A percentile compares a stretch with the other conserved stretches of the same genome.
Evolutionary conservation across 768 basidiomycete species (phyloP).

Genomic region (Amanita fuliginea): DNA sequence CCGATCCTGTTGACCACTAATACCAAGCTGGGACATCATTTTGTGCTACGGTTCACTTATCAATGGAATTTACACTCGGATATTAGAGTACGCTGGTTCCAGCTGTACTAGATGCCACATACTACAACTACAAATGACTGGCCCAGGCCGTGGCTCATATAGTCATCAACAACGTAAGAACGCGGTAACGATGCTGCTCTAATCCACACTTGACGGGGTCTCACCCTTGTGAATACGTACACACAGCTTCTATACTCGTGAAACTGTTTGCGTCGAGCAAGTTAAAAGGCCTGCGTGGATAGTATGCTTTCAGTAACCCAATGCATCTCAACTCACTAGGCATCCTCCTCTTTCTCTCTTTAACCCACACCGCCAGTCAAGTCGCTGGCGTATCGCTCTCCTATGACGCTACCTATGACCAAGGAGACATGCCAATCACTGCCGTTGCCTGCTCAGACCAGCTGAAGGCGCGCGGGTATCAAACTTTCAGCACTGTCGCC

Average conservation of each 20-base stretch:
- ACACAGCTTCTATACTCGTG: not conserved
- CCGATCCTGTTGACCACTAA: not conserved
- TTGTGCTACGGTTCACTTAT: not conserved
- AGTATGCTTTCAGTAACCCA: not conserved
- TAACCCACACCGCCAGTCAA: not conserved
- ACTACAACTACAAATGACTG: not conserved
- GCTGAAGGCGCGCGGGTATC: conserved; percentile 25
- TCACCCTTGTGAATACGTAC: not conserved
- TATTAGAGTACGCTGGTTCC: not conserved
- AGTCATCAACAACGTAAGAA: no score
- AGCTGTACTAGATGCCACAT: not conserved
- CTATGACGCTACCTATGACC: conserved; percentile 34
- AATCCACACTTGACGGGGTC: no score
- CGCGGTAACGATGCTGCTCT: no score
- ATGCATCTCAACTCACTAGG: not conserved
- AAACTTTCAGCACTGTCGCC: conserved; percentile 34
- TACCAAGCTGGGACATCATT: not conserved
- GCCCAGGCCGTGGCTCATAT: no score
- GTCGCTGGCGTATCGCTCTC: conserved; percentile 14
- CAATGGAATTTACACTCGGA: not conserved
- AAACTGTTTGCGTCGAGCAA: not conserved
- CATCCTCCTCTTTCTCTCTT: conserved; percentile 3
- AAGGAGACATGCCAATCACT: conserved; percentile 17
- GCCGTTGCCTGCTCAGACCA: conserved; percentile 14
- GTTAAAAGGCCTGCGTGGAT: not conserved